phyloP scores from a whole-genome alignment of 2,329 filamentous ascomycete species.

The Xylaria sp. region DNA sequence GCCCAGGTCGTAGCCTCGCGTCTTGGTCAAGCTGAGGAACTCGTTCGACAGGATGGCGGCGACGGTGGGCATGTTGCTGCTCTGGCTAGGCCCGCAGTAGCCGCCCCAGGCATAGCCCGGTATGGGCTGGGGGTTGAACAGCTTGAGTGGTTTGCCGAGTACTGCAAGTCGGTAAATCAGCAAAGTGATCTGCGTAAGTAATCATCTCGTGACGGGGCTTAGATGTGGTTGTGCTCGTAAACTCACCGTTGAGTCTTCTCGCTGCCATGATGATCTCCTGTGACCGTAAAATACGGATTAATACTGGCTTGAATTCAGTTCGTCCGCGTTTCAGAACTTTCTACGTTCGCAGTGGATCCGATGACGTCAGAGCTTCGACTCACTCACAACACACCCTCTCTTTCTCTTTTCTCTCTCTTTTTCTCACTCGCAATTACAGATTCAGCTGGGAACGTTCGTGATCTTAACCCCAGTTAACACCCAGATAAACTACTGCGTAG shows the following conservation, averaged over 20 bases:
- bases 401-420: too few relatives aligned
- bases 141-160: conserved; percentile 51
- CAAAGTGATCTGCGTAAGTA: background rate
- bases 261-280: conserved; percentile 15
- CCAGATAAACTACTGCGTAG: too few relatives aligned
- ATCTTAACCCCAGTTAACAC: too few relatives aligned
- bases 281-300: background rate
- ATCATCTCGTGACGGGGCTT: background rate
- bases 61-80: conserved; percentile 50
- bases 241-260: conserved; percentile 19
- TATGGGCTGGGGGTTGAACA: conserved; percentile 52
- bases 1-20: conserved; percentile 54
- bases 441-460: too few relatives aligned
- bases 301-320: too few relatives aligned
- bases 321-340: too few relatives aligned
- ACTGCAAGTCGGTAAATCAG: conserved; percentile 34
- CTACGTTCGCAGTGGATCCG: too few relatives aligned
- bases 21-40: conserved; percentile 57
- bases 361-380: too few relatives aligned
- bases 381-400: too few relatives aligned
- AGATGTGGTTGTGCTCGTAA: too few relatives aligned
- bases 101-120: conserved; percentile 58
- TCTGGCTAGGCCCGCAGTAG: conserved; percentile 49
- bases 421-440: too few relatives aligned
- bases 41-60: conserved; percentile 53